Evolutionary conservation across 306 rosid genomes (phyloP), one percentile per base, ranked within the genome.

Genomic region (Acacia crassicarpa): DNA sequence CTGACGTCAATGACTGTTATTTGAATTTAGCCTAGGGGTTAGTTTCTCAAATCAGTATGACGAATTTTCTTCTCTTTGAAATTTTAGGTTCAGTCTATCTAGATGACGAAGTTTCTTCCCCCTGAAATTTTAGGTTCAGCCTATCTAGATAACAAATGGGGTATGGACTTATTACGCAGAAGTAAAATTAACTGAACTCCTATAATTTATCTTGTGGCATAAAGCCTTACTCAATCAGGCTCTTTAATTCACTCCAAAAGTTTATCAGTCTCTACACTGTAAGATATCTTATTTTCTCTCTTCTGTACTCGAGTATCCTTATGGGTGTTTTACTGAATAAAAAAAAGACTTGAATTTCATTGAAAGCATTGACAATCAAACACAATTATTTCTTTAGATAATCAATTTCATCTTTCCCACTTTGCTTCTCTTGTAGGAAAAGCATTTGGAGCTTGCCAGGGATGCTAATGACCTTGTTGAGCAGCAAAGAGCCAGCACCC

Each of bases 401-500:
- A 51, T 48, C 41, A 58, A n/a, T 22, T 54, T 46, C 38, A 66
- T 72, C 16, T 49, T 48, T 3, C 16, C 62, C 35, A 10, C 48
- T 40, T 40, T 2, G 16, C n/a, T 82, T 62, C 33, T 20, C 12
- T 79, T 80, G 76, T 84, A 95, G 99, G 90, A 92, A 82, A 91
- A 89, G 22, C 98, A 93, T 83, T 81, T 95, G 61, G 91, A 88
- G 80, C 96, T 95, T 33, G 98, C 98, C 17, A 89, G 85, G 82
- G 92, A 95, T 27, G 87, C 87, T 8, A 10, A 85, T 44, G 92
- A 95, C 72, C 81, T 91, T 19, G 91, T 92, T 54, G 98, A 95
- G 86, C 93, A 93, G 88, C 99, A 93, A 84, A 84, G 96, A 56
- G 99, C 98, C 54, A 89, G 84, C 80, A 95, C 97, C 8, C 99